Conservation (phyloP, 176 grass and related monocot genomes). For the Oryza meyeriana region DNA sequence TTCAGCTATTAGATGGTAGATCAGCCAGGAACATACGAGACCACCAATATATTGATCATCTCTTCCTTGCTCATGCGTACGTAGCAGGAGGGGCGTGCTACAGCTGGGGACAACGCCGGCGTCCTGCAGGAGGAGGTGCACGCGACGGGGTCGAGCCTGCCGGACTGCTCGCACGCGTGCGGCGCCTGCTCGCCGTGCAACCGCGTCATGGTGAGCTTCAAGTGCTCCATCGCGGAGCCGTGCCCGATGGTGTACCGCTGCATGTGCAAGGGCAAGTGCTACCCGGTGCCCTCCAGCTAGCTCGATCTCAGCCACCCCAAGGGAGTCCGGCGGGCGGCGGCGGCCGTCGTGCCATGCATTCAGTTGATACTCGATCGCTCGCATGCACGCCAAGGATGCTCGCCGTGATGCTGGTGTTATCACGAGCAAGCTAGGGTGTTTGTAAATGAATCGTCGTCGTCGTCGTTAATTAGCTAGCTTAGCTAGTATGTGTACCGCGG, state of each 20-base stretch:
- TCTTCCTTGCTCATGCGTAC: background rate
- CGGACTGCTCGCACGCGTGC: constrained; percentile 87
- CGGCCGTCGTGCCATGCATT: background rate
- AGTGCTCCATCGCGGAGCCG: constrained; percentile 71
- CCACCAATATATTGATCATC: too few species aligned
- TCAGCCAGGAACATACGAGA: too few species aligned
- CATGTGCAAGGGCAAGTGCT: constrained; percentile 85
- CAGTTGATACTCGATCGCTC: background rate
- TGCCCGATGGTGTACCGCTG: constrained; percentile 95
- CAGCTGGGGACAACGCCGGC: background rate
- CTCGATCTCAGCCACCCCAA: background rate
- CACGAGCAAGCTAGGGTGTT: background rate
- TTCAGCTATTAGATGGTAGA: too few species aligned
- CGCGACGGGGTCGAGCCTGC: constrained; percentile 69
- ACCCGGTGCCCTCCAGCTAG: constrained; percentile 58
- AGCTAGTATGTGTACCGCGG: background rate
- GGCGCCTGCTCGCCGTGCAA: constrained; percentile 82
- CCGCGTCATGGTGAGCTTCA: constrained; percentile 94
- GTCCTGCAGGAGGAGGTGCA: constrained; percentile 42
- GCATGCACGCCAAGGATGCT: too few species aligned
- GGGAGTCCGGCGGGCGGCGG: too few species aligned
- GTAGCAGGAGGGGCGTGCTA: background rate
- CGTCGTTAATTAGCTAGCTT: background rate
- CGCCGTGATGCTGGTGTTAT: background rate
- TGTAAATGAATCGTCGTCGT: background rate